These are phyloP conservation scores for Starmera pachycereana DNA, from an alignment of 805 yeast genomes.

Conservation along the genomic window DNA sequence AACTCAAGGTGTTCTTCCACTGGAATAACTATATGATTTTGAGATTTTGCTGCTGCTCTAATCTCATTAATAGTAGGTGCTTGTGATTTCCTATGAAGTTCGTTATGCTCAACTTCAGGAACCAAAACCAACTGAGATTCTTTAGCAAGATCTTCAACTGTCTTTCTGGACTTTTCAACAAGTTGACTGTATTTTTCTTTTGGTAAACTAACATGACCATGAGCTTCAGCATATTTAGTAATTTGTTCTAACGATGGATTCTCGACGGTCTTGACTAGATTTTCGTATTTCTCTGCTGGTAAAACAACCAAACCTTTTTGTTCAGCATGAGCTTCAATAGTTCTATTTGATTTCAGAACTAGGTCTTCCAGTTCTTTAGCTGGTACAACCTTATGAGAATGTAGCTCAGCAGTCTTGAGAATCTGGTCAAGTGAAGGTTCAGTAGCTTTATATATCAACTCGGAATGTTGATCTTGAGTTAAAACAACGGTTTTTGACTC, in stretches of 20 bases:
- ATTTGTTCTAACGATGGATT: background rate
- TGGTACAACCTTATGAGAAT: conserved; percentile 13
- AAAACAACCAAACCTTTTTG: background rate
- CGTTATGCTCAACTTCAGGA: conserved; percentile 3
- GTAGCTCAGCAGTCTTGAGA: conserved; percentile 2
- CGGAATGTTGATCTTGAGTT: conserved; percentile 5
- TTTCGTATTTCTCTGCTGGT: conserved; percentile 1
- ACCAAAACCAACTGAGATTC: conserved; percentile 5
- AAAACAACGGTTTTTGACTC: conserved; percentile 9
- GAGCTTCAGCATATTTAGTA: conserved; percentile 1
- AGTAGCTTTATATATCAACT: conserved; percentile 10
- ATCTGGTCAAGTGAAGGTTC: conserved; percentile 14
- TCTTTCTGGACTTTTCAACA: conserved; percentile 5
- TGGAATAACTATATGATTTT: conserved; percentile 6
- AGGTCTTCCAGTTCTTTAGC: conserved; percentile 5
- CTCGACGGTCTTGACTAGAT: background rate
- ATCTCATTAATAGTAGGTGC: conserved; percentile 14
- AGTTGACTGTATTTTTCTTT: conserved; percentile 8
- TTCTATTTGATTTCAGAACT: background rate
- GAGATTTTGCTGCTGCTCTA: conserved; percentile 8
- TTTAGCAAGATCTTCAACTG: conserved; percentile 11
- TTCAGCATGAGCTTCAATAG: background rate
- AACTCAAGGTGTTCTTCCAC: conserved; percentile 2
- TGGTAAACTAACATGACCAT: conserved; percentile 12
- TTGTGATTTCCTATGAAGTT: conserved; percentile 5